Percentiles rank a stretch among this genome's conserved stretches.
phyloP scores from a whole-genome alignment of 1,284 basidiomycete genomes.

The Naganishia liquefaciens region DNA sequence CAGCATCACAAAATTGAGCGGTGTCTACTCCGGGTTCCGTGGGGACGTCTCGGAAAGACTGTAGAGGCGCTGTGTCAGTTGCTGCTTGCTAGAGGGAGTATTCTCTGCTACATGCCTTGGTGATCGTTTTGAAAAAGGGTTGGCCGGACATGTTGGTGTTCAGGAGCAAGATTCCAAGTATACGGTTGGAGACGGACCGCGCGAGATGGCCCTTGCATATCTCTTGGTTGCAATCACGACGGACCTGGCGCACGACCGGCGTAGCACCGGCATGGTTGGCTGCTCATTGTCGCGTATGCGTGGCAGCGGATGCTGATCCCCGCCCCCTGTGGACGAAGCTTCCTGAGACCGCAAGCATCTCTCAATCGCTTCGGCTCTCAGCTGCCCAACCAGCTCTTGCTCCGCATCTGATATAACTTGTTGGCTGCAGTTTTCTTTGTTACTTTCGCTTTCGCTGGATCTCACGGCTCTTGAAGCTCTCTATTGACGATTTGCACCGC shows the following conservation, averaged over 20 bases:
- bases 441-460: too few relatives aligned
- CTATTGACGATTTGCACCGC: too few relatives aligned
- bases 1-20: slow-evolving; percentile 80
- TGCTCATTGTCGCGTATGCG: slow-evolving; percentile 24
- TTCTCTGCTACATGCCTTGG: slow-evolving; percentile 60
- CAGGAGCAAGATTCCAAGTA: neutral
- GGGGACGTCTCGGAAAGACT: slow-evolving; percentile 90
- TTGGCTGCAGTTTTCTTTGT: too few relatives aligned
- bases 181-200: neutral
- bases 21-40: slow-evolving; percentile 89
- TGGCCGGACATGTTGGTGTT: neutral
- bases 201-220: too few relatives aligned
- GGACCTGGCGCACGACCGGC: too few relatives aligned
- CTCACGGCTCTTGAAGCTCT: too few relatives aligned
- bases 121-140: slow-evolving; percentile 82
- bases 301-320: slow-evolving; percentile 24
- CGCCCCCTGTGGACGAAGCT: too few relatives aligned
- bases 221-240: too few relatives aligned
- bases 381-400: too few relatives aligned
- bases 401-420: too few relatives aligned
- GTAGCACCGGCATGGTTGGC: slow-evolving; percentile 1
- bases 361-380: too few relatives aligned
- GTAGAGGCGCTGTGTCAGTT: slow-evolving; percentile 17
- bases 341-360: too few relatives aligned
- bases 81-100: slow-evolving; percentile 37